phyloP scores from a whole-genome alignment of 2,329 filamentous ascomycete species.

The Leptosphaerulina australis region DNA sequence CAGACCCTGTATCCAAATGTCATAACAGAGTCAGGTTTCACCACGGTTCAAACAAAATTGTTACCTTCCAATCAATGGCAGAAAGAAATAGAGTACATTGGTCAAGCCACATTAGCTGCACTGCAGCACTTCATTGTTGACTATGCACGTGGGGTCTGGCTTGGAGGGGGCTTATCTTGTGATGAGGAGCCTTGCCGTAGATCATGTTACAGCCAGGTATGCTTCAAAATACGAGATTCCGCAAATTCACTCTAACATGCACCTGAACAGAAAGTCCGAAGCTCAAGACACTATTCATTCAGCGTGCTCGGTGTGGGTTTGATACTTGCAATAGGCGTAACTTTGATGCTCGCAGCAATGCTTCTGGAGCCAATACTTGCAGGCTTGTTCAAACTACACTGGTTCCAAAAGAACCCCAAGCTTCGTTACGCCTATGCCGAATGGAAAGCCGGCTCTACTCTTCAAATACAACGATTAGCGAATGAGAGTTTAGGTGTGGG shows the following conservation, averaged over 20 bases:
- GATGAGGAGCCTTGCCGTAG: background rate
- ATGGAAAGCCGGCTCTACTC: conserved; percentile 26
- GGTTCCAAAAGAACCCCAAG: background rate
- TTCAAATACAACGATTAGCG: conserved; percentile 31
- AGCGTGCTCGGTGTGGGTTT: conserved; percentile 1
- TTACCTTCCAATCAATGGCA: conserved; percentile 8
- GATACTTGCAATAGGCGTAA: background rate
- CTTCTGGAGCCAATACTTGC: conserved; percentile 1
- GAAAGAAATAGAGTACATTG: background rate
- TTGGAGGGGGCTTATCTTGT: background rate
- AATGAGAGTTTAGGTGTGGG: conserved; percentile 27
- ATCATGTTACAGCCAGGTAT: conserved; percentile 1
- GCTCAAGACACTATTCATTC: conserved; percentile 11
- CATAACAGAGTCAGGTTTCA: no score
- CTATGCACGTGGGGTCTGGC: conserved; percentile 1
- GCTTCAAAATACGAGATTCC: background rate
- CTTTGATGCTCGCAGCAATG: background rate
- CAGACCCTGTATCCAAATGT: background rate
- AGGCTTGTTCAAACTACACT: background rate
- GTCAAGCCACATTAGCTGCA: background rate
- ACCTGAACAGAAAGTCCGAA: background rate
- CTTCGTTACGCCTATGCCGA: conserved; percentile 19
- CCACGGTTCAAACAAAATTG: background rate
- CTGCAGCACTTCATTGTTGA: background rate
- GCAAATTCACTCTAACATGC: no score